Conservation (phyloP, 1,139 yeast genomes). For the Lodderomyces oxycetoniae region DNA sequence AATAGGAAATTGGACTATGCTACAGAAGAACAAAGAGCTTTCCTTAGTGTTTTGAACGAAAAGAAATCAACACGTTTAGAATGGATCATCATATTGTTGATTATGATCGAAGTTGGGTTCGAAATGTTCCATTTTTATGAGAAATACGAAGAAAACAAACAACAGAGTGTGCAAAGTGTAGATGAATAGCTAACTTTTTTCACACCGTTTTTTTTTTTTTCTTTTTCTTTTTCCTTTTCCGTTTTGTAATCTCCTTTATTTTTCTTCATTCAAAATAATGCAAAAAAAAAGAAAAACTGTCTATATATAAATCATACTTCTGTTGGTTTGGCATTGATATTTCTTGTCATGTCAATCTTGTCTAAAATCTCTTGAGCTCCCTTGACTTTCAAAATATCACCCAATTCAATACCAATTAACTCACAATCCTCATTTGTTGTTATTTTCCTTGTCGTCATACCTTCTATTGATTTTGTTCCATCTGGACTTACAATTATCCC, state of each 20-base stretch:
- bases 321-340: conserved; percentile 16
- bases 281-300: not conserved
- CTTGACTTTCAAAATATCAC: conserved; percentile 56
- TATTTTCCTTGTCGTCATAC: conserved; percentile 33
- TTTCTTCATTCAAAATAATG: not conserved
- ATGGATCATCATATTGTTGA: conserved; percentile 80
- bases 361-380: conserved; percentile 87
- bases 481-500: conserved; percentile 85
- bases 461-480: conserved; percentile 67
- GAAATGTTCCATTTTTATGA: conserved; percentile 57
- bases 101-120: conserved; percentile 78
- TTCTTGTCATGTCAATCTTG: conserved; percentile 48
- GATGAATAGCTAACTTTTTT: too few relatives aligned
- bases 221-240: not conserved
- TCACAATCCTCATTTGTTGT: conserved; percentile 54
- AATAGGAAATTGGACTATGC: conserved; percentile 86
- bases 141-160: conserved; percentile 10
- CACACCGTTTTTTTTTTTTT: not conserved
- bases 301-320: conserved; percentile 9
- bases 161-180: not conserved
- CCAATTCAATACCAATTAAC: conserved; percentile 64
- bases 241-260: not conserved
- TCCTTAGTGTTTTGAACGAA: conserved; percentile 70
- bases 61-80: conserved; percentile 73
- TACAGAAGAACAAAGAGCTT: conserved; percentile 78